Evolutionary conservation across 2,329 filamentous ascomycete species (phyloP), one percentile per base, ranked within the genome.

Genomic region (Colletotrichum sp.): DNA sequence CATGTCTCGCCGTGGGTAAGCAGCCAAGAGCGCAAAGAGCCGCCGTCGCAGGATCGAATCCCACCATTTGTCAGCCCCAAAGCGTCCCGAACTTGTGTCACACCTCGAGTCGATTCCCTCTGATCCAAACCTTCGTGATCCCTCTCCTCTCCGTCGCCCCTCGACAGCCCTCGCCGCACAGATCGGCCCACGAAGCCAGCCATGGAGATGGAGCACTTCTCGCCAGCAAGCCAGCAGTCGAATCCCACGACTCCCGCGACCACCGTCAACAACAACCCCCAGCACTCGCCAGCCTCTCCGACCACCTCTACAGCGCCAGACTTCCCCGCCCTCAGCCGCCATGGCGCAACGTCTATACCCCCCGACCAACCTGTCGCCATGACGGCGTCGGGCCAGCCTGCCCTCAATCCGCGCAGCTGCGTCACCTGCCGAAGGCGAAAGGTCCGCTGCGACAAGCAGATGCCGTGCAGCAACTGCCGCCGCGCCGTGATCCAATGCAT

Each of bases 391-490:
- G 78, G 80, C 16, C 78, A 80, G 28, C 83, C 84, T 8, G 83
- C 83, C 48, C 74, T 88, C 63, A 89, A 89, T 77, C 88, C 88
- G 34, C 84, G 88, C 76, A 89, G 87, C 77, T 89, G 88, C 78
- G 87, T 89, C 22, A 89, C 87, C 52, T 89, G 88, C 77, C 85
- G 88, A 13, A 86, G 88, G 60, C 87, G 92, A 77, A 94, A 94
- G 83, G 94, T 96, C 71, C 93, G 93, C 80, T 96, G 94, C 87
- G 93, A 96, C 86, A 95, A 95, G 86, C 89, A 91, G 80, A 91
- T 94, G 87, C 93, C 94, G 19, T 96, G 94, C 83, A 91, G 91
- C 79, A 95, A 96, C 82, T 96, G 94, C 82, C 90, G 90, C 57
- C 91, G 93, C 78, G 93, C 93, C 55, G 87, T 92, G 79, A 94